Conservation (phyloP, 345 rosid genomes). For the Atalantia buxifolia region DNA sequence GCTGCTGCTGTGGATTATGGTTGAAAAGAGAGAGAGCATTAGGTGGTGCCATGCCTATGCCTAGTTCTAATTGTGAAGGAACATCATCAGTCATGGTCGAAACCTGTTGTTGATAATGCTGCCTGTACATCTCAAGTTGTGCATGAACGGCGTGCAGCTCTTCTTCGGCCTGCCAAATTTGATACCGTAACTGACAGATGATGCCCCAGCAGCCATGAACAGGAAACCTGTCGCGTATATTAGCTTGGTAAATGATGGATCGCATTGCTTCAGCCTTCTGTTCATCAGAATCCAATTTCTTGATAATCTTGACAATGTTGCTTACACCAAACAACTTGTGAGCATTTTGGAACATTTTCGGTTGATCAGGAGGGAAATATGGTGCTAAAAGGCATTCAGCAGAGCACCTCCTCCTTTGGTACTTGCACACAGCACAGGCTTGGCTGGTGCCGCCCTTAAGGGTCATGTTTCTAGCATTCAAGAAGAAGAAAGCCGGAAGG, state of each 20-base stretch:
- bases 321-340: conserved; percentile 78
- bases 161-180: conserved; percentile 52
- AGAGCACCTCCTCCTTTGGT: conserved; percentile 70
- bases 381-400: conserved; percentile 73
- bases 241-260: conserved; percentile 70
- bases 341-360: conserved; percentile 68
- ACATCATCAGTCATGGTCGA: conserved; percentile 34
- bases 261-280: conserved; percentile 67
- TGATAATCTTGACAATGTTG: conserved; percentile 63
- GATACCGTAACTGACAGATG: conserved; percentile 42
- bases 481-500: neutral
- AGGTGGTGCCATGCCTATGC: conserved; percentile 71
- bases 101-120: conserved; percentile 40
- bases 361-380: conserved; percentile 78
- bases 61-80: conserved; percentile 56
- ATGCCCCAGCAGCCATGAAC: conserved; percentile 74
- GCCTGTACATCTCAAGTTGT: conserved; percentile 59
- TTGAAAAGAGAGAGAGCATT: conserved; percentile 31
- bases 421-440: conserved; percentile 97
- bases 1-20: conserved; percentile 8
- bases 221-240: conserved; percentile 65
- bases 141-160: conserved; percentile 55
- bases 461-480: conserved; percentile 53
- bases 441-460: conserved; percentile 83
- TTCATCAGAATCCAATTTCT: conserved; percentile 46